These are phyloP conservation scores for Yarrowia galli DNA, from an alignment of 1,139 yeast genomes.

Conservation along the genomic window DNA sequence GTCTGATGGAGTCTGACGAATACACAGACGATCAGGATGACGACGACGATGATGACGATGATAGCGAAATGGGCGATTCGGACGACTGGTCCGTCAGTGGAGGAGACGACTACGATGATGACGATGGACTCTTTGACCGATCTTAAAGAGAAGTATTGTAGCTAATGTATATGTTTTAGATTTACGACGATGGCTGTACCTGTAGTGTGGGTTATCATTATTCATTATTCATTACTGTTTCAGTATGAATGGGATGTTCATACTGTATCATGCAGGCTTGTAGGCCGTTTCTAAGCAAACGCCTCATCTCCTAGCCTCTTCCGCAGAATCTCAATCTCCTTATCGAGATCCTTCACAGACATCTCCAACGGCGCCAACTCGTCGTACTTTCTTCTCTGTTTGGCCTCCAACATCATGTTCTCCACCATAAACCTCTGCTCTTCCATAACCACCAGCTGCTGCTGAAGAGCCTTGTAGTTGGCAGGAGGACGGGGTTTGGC, in stretches of 20 bases:
- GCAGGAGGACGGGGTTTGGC: constrained; percentile 41
- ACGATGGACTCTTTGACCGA: constrained; percentile 59
- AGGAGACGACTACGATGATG: constrained; percentile 47
- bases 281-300: constrained; percentile 47
- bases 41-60: constrained; percentile 49
- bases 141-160: constrained; percentile 42
- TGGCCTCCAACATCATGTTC: constrained; percentile 66
- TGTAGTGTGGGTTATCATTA: too few relatives aligned
- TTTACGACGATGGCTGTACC: too few relatives aligned
- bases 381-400: constrained; percentile 74
- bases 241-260: too few relatives aligned
- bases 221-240: constrained; percentile 5
- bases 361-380: constrained; percentile 69
- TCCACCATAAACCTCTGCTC: constrained; percentile 81
- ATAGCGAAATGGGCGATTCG: constrained; percentile 42
- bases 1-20: constrained; percentile 46
- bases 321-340: constrained; percentile 61
- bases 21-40: constrained; percentile 51
- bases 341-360: constrained; percentile 65
- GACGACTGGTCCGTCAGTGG: constrained; percentile 50
- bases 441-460: constrained; percentile 82
- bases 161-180: neutral
- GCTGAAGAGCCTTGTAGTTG: constrained; percentile 67
- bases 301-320: constrained; percentile 70
- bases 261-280: too few relatives aligned